phyloP scores from a whole-genome alignment of 352 stramenopile genomes.

The Globisporangium apiculatum region DNA sequence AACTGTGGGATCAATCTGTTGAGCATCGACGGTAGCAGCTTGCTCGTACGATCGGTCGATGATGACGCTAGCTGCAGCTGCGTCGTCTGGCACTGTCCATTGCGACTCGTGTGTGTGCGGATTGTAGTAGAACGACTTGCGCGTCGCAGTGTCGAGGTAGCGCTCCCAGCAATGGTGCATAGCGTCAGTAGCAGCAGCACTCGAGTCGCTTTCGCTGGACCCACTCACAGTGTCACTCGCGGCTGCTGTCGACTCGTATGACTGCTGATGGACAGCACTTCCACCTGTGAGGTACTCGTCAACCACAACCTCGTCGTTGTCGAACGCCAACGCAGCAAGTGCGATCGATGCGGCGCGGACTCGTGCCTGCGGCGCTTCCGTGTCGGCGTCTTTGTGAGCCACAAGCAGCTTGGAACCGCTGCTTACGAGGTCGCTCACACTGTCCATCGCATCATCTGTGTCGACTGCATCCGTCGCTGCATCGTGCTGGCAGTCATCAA shows the following conservation, averaged over 20 bases:
- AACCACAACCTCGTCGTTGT: slow-evolving; percentile 2
- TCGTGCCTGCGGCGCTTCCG: background rate
- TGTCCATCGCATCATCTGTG: background rate
- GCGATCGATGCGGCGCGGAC: slow-evolving; percentile 5
- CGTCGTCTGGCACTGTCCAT: slow-evolving; percentile 25
- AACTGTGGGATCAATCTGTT: background rate
- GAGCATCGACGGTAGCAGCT: too few species aligned
- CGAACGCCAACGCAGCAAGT: slow-evolving; percentile 15
- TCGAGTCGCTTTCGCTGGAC: background rate
- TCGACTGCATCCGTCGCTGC: background rate
- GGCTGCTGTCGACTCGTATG: background rate
- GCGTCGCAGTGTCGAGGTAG: slow-evolving; percentile 36
- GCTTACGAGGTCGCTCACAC: background rate
- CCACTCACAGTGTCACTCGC: background rate
- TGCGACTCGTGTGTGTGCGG: slow-evolving; percentile 24
- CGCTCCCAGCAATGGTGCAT: slow-evolving; percentile 28
- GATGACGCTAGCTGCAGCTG: background rate
- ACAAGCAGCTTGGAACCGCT: background rate
- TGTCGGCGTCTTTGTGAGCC: background rate
- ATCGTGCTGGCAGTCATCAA: background rate
- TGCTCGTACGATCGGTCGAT: background rate
- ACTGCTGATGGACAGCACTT: background rate
- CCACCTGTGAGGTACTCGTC: background rate
- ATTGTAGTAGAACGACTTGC: slow-evolving; percentile 59
- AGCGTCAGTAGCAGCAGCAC: background rate